phyloP scores from a whole-genome alignment of 176 grass and related monocot species.

The Leersia perrieri region DNA sequence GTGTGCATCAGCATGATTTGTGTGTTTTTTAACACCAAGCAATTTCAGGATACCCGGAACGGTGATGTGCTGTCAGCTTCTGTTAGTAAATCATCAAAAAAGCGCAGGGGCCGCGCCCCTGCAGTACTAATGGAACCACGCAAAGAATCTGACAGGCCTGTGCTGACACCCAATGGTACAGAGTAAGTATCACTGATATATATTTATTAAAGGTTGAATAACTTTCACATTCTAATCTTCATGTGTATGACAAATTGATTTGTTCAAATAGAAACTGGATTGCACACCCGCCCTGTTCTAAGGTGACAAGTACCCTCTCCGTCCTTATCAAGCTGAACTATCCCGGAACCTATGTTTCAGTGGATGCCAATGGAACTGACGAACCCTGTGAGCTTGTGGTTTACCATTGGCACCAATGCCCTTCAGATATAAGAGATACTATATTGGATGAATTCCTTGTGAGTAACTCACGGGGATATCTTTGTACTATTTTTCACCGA shows the following conservation, averaged over 20 bases:
- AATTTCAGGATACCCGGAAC: conserved; percentile 36
- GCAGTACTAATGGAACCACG: conserved; percentile 37
- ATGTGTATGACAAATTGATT: conserved; percentile 14
- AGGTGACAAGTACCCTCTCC: conserved; percentile 37
- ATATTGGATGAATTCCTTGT: conserved; percentile 51
- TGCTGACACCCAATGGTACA: conserved; percentile 33
- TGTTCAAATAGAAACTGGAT: conserved; percentile 35
- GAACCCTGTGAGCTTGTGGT: conserved; percentile 35
- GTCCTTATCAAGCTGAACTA: conserved; percentile 47
- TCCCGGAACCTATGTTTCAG: conserved; percentile 42
- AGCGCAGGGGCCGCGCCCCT: conserved; percentile 35
- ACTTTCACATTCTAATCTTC: conserved; percentile 9
- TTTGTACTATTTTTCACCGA: conserved; percentile 18
- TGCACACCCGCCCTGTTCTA: conserved; percentile 35
- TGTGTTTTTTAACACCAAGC: not conserved
- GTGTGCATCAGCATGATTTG: conserved; percentile 19
- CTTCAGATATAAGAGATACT: conserved; percentile 28
- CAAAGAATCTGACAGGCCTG: conserved; percentile 34
- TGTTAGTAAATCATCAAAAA: conserved; percentile 27
- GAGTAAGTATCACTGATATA: conserved; percentile 25
- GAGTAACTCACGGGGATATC: conserved; percentile 31
- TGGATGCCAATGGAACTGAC: conserved; percentile 19
- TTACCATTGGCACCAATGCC: conserved; percentile 42
- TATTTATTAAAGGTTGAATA: not conserved
- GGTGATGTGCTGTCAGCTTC: conserved; percentile 11